Base-by-base conservation (phyloP, 2,329 filamentous ascomycete genomes). In the Phoma sp. region DNA sequence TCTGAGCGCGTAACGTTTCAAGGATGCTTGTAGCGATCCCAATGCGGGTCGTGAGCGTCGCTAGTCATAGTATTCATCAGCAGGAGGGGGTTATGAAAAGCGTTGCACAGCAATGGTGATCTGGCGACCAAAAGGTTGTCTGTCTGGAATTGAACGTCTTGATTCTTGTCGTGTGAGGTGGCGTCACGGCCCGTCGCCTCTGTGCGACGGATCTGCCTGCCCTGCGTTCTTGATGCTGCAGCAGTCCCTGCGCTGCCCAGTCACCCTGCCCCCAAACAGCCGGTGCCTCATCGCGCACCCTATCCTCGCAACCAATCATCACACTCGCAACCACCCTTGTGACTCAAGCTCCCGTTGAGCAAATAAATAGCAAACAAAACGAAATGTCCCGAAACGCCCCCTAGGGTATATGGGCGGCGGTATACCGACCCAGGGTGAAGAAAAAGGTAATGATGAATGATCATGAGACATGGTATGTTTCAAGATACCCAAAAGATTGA, bases 401-500 rank as follows among this genome's bases (percentile, higher is more conserved):
- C 55, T 57, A 57, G 50, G 55, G 55, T 57, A 57, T 53, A 57
- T 54, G 50, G 50, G 44, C 43, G 43, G 48, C 48, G 43, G 27
- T 57, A 51, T 47, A 47, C 47, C 53, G 43, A 27, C 47, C 53
- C 53, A 51, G 48, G 22, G 15, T 35, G 48, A 51, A 57, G 48
- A 57, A 57, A 13, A 53, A 39, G 25, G 37, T 51, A 36, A 44
- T 29, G 53, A 48, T 39, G 43, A 43, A 48, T 46, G 46, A 51
- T 55, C 52, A 57, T 57, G 55, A 57, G 55, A 57, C 50, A 47
- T 54, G 36, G 15, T 35, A 41, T 57, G 55, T 57, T 54, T 57
- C 49, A 54, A 46, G 50, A 57, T 45, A 43, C 48, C 54, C 38
- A 45, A 52, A 48, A 44, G 43, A 38, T 43, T 35, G 29, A 41